Conservation (phyloP, 495 filamentous ascomycete genomes). For the Xylaria castorea region DNA sequence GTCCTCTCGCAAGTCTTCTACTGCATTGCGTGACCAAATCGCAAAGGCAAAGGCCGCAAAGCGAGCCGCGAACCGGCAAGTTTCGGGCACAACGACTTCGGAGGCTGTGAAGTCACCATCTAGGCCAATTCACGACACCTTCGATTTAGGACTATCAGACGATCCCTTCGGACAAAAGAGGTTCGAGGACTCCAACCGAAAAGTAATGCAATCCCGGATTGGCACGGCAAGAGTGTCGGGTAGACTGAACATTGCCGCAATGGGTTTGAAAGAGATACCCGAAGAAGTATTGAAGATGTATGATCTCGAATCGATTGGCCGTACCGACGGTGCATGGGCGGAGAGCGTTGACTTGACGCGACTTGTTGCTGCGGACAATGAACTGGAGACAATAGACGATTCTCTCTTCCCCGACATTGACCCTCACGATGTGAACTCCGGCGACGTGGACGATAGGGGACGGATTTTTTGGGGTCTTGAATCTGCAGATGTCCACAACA, state of each 20-base stretch:
- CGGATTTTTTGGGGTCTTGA: conserved; percentile 86
- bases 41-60: conserved; percentile 91
- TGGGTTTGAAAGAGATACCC: conserved; percentile 82
- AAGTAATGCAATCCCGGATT: conserved; percentile 77
- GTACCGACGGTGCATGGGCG: conserved; percentile 75
- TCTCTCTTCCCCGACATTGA: conserved; percentile 78
- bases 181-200: conserved; percentile 63
- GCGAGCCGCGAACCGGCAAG: conserved; percentile 60
- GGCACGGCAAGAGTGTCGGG: conserved; percentile 79
- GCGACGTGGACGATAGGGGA: conserved; percentile 66
- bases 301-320: conserved; percentile 63
- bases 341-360: conserved; percentile 92
- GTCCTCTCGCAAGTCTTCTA: conserved; percentile 69
- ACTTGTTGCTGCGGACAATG: conserved; percentile 91
- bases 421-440: conserved; percentile 58
- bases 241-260: conserved; percentile 85
- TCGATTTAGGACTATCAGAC: conserved; percentile 59
- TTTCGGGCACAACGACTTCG: conserved; percentile 34
- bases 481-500: conserved; percentile 84
- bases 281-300: conserved; percentile 91
- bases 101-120: conserved; percentile 53
- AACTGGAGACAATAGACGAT: conserved; percentile 75
- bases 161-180: conserved; percentile 74
- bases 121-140: conserved; percentile 55
- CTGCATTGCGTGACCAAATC: conserved; percentile 85